Evolutionary conservation across 2,329 filamentous ascomycete species (phyloP).

Genomic region (Tolypocladium guangdongense): DNA sequence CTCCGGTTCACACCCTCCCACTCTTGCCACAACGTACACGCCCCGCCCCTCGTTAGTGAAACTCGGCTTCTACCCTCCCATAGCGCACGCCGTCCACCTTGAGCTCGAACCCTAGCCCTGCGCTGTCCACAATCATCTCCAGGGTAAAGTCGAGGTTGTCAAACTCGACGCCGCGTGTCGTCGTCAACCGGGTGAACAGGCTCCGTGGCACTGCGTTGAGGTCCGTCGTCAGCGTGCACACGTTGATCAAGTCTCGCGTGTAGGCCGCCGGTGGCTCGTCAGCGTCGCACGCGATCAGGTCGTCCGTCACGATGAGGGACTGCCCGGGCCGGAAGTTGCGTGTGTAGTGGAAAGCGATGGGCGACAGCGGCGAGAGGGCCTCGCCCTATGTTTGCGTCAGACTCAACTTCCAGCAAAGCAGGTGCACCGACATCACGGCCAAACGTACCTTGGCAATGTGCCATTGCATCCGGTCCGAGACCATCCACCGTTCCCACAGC

Average conservation of each 20-base stretch:
- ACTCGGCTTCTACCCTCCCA: conserved; percentile 67
- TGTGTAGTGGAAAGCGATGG: conserved; percentile 76
- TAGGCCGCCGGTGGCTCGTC: conserved; percentile 54
- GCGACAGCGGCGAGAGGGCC: conserved; percentile 59
- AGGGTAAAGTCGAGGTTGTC: conserved; percentile 74
- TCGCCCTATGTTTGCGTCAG: conserved; percentile 44
- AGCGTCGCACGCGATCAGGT: conserved; percentile 64
- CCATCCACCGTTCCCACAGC: conserved; percentile 75
- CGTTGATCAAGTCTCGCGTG: conserved; percentile 52
- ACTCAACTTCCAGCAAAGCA: neutral
- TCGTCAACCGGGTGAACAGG: conserved; percentile 65
- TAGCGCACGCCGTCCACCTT: conserved; percentile 71
- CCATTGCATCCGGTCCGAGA: conserved; percentile 76
- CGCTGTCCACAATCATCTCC: conserved; percentile 74
- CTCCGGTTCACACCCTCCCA: neutral
- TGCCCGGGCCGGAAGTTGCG: conserved; percentile 74
- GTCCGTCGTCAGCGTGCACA: conserved; percentile 74
- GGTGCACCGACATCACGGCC: neutral
- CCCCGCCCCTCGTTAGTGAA: conserved; percentile 38
- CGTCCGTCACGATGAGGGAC: conserved; percentile 67
- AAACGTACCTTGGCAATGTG: conserved; percentile 61
- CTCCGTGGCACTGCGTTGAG: conserved; percentile 63
- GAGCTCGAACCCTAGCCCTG: conserved; percentile 64
- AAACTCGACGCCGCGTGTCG: conserved; percentile 70
- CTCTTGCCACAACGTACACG: neutral